Evolutionary conservation across 2,329 filamentous ascomycete genomes (phyloP).

Genomic region (Ciborinia camelliae): DNA sequence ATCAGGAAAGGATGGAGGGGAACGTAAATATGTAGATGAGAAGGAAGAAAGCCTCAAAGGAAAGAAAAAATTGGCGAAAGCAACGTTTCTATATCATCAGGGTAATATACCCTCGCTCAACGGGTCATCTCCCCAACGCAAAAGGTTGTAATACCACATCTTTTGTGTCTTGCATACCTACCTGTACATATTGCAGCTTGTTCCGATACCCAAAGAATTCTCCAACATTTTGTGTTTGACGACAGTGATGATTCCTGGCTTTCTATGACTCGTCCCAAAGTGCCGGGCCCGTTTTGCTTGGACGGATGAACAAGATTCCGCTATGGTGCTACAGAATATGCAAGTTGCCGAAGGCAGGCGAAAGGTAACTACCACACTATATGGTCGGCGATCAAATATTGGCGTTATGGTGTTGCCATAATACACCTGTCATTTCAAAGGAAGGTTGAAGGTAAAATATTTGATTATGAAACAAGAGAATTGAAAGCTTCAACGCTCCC

Average conservation of each 20-base stretch:
- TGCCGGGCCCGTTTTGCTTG: conserved; percentile 11
- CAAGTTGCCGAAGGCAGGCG: conserved; percentile 11
- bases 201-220: conserved; percentile 3
- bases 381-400: conserved; percentile 18
- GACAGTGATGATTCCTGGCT: conserved; percentile 6
- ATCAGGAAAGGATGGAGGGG: neutral
- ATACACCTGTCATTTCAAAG: neutral
- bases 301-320: conserved; percentile 8
- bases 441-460: neutral
- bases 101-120: neutral
- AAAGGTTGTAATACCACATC: conserved; percentile 11
- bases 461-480: neutral
- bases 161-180: conserved; percentile 7
- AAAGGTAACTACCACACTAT: conserved; percentile 2
- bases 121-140: conserved; percentile 4
- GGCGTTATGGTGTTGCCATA: conserved; percentile 5
- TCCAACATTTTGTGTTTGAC: conserved; percentile 10
- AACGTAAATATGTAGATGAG: neutral
- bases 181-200: conserved; percentile 10
- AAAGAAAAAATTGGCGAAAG: neutral
- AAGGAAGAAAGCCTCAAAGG: neutral
- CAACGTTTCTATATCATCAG: neutral
- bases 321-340: conserved; percentile 13
- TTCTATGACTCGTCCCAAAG: conserved; percentile 9
- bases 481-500: neutral